Evolutionary conservation across 2,329 filamentous ascomycete genomes (phyloP).

Genomic region (Clarireedia paspali): DNA sequence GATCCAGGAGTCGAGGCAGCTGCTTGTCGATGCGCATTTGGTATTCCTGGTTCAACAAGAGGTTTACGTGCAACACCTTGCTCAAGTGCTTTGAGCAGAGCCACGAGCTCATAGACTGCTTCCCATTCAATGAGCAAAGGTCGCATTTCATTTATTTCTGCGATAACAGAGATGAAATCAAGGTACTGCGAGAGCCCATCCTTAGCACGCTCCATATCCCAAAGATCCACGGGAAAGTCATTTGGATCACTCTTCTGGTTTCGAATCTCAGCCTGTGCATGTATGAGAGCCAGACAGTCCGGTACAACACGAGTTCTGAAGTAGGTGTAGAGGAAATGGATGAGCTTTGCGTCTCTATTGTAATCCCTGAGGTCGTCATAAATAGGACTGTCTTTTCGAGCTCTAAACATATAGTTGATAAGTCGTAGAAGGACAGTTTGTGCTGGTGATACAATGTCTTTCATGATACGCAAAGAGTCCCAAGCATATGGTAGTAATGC

Average conservation of each 20-base stretch:
- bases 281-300: constrained; percentile 89
- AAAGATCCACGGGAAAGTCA: constrained; percentile 89
- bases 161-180: constrained; percentile 85
- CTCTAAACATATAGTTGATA: constrained; percentile 80
- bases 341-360: constrained; percentile 50
- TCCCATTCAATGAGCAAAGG: constrained; percentile 87
- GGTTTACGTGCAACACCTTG: constrained; percentile 79
- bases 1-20: constrained; percentile 4
- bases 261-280: constrained; percentile 84
- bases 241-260: constrained; percentile 66
- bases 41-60: constrained; percentile 41
- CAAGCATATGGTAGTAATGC: constrained; percentile 88
- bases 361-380: constrained; percentile 46
- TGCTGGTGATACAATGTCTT: constrained; percentile 92
- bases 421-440: constrained; percentile 90
- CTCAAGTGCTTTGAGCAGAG: constrained; percentile 79
- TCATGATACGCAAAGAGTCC: constrained; percentile 82
- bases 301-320: constrained; percentile 90
- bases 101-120: constrained; percentile 79
- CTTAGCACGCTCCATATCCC: constrained; percentile 97
- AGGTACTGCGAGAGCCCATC: constrained; percentile 92
- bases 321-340: constrained; percentile 88
- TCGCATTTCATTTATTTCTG: constrained; percentile 77
- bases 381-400: constrained; percentile 35
- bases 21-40: constrained; percentile 29